Conservation (phyloP, 148 eudicot genomes). For the Cornus florida region DNA sequence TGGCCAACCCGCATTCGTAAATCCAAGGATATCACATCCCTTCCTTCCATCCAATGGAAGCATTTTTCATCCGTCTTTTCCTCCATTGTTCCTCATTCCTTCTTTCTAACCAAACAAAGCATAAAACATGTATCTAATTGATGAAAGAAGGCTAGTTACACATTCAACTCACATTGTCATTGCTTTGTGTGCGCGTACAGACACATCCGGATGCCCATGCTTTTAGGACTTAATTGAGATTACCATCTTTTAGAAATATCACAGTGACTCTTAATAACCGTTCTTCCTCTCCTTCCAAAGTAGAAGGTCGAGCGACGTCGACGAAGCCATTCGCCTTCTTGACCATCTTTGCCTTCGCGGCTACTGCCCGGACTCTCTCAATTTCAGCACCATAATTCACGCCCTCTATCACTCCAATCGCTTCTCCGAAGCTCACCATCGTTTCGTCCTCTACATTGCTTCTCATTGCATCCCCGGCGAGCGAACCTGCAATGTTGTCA, state of each 20-base stretch:
- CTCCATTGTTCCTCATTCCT: too few species aligned
- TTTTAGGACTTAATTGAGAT: neutral
- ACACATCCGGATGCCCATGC: neutral
- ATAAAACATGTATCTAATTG: too few species aligned
- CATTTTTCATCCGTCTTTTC: too few species aligned
- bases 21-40: too few species aligned
- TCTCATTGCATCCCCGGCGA: constrained; percentile 50
- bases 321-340: constrained; percentile 56
- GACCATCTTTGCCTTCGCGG: constrained; percentile 54
- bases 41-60: too few species aligned
- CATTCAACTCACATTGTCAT: neutral
- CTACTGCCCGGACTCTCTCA: constrained; percentile 52
- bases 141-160: too few species aligned
- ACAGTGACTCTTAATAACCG: neutral
- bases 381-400: constrained; percentile 70
- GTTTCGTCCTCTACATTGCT: constrained; percentile 37
- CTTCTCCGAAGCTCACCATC: constrained; percentile 67
- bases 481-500: constrained; percentile 77
- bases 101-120: too few species aligned
- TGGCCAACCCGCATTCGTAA: too few species aligned
- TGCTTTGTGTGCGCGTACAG: too few species aligned
- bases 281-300: too few species aligned
- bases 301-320: constrained; percentile 25
- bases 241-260: neutral
- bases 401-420: constrained; percentile 59